Conservation (phyloP, 2,329 filamentous ascomycete species). For the Colletotrichum trifolii region DNA sequence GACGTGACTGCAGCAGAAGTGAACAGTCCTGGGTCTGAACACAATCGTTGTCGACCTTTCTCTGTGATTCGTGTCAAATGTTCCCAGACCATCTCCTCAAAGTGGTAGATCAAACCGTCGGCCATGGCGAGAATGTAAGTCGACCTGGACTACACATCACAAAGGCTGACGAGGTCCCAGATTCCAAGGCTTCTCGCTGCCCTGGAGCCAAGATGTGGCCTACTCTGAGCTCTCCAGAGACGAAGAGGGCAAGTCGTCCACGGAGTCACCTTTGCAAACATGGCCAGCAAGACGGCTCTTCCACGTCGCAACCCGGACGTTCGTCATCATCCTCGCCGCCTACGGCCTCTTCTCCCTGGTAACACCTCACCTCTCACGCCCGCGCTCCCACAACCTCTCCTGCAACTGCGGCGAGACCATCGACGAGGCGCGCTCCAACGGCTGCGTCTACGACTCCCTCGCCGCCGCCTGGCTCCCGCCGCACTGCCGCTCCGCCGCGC, state of each 20-base stretch:
- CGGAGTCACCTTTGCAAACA: no score
- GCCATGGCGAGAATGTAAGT: background rate
- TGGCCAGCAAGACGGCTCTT: background rate
- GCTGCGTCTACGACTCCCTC: conserved; percentile 49
- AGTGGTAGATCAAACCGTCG: background rate
- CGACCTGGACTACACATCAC: background rate
- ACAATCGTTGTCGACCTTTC: no score
- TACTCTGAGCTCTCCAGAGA: conserved; percentile 3
- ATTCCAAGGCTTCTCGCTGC: background rate
- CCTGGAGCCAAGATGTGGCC: background rate
- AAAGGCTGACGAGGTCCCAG: background rate
- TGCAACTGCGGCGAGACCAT: conserved; percentile 47
- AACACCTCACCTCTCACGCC: background rate
- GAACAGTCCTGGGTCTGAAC: no score
- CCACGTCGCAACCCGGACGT: background rate
- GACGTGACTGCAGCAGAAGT: no score
- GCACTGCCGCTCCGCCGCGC: conserved; percentile 47
- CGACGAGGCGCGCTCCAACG: conserved; percentile 41
- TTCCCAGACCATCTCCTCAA: no score
- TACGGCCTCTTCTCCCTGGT: conserved; percentile 6
- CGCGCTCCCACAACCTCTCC: background rate
- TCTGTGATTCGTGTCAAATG: no score
- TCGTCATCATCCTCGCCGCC: background rate
- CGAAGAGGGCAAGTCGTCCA: background rate
- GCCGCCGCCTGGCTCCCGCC: conserved; percentile 48